These are phyloP conservation scores for Xylaria sp. DNA, from an alignment of 2,329 filamentous ascomycete genomes.

Conservation along the genomic window DNA sequence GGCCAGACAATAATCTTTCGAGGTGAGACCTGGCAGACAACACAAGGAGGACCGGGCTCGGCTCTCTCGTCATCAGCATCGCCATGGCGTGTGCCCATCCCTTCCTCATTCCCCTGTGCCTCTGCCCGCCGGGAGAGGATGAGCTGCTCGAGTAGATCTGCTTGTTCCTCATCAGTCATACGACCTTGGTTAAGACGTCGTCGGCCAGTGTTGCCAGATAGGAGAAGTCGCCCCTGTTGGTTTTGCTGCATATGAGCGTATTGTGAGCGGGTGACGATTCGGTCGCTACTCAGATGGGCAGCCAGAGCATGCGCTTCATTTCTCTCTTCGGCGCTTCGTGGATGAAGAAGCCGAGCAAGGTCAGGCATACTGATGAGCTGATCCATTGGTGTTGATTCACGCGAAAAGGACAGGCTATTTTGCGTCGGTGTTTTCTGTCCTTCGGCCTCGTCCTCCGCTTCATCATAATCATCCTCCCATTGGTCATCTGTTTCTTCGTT, in stretches of 20 bases:
- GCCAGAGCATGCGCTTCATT: conserved; percentile 85
- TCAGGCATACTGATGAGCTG: conserved; percentile 72
- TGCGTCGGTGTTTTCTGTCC: conserved; percentile 80
- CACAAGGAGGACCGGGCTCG: conserved; percentile 82
- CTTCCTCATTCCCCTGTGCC: conserved; percentile 39
- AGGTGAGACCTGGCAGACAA: conserved; percentile 89
- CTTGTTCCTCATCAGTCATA: conserved; percentile 68
- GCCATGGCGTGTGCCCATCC: conserved; percentile 10
- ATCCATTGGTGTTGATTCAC: conserved; percentile 70
- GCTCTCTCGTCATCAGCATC: conserved; percentile 27
- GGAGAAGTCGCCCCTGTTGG: conserved; percentile 76
- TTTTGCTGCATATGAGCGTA: conserved; percentile 76
- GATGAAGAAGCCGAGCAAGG: conserved; percentile 84
- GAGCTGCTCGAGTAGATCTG: conserved; percentile 69
- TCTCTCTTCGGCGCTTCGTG: conserved; percentile 78
- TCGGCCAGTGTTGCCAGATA: conserved; percentile 58
- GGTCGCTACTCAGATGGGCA: conserved; percentile 77
- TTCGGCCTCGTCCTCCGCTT: conserved; percentile 49
- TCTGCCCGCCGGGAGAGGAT: conserved; percentile 63
- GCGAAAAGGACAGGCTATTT: conserved; percentile 59
- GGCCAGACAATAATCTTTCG: conserved; percentile 95
- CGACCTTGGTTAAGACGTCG: conserved; percentile 46
- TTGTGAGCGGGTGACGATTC: conserved; percentile 82
- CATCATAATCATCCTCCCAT: conserved; percentile 56
- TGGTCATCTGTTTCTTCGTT: conserved; percentile 61